Evolutionary conservation across 2,329 filamentous ascomycete species (phyloP).

Genomic region (Didymella exigua): DNA sequence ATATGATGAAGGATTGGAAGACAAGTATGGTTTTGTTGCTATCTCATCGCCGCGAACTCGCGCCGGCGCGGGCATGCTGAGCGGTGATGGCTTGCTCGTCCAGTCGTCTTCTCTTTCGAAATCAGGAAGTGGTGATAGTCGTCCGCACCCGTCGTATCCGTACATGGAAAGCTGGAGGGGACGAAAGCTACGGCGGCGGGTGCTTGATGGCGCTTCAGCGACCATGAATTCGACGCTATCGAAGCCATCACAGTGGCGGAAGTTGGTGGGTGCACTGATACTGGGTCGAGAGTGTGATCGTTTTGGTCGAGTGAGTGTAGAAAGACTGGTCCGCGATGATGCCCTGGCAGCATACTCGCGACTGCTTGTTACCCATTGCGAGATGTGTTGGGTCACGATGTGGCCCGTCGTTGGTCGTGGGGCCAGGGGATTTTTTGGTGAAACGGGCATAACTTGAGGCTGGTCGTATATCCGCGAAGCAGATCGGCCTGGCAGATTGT

Average conservation of each 20-base stretch:
- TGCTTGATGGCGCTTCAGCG: slow-evolving; percentile 38
- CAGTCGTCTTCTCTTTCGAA: slow-evolving; percentile 40
- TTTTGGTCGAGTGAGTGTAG: slow-evolving; percentile 40
- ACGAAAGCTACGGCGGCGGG: slow-evolving; percentile 44
- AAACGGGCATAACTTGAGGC: slow-evolving; percentile 39
- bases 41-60: slow-evolving; percentile 41
- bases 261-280: slow-evolving; percentile 47
- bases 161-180: slow-evolving; percentile 51
- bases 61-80: slow-evolving; percentile 43
- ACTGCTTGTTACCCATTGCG: slow-evolving; percentile 44
- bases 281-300: slow-evolving; percentile 43
- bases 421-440: slow-evolving; percentile 16
- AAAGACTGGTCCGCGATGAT: slow-evolving; percentile 42
- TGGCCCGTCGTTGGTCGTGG: slow-evolving; percentile 45
- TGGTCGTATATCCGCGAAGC: slow-evolving; percentile 37
- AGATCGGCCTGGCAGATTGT: slow-evolving; percentile 3
- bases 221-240: slow-evolving; percentile 42
- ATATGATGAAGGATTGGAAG: slow-evolving; percentile 35
- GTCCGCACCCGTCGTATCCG: slow-evolving; percentile 34
- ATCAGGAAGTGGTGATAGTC: slow-evolving; percentile 49
- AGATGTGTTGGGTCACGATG: slow-evolving; percentile 42
- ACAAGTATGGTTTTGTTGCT: slow-evolving; percentile 35
- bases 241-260: slow-evolving; percentile 43
- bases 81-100: slow-evolving; percentile 29
- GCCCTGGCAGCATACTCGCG: slow-evolving; percentile 45